phyloP scores from a whole-genome alignment of 2,329 filamentous ascomycete genomes.

The Xylariaceae sp. region DNA sequence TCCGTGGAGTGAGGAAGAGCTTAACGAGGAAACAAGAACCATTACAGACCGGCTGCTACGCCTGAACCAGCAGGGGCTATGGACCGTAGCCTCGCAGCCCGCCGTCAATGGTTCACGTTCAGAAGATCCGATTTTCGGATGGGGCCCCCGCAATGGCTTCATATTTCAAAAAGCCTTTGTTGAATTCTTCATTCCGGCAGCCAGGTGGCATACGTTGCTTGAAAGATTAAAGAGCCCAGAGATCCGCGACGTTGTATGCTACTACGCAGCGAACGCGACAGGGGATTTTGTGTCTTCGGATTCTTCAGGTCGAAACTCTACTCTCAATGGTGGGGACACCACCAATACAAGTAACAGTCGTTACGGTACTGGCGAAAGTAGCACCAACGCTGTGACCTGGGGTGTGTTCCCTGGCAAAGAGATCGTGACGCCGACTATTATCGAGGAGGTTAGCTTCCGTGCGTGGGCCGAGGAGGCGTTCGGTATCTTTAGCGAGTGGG shows the following conservation, averaged over 20 bases:
- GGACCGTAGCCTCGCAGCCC: conserved; percentile 95
- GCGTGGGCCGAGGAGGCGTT: conserved; percentile 97
- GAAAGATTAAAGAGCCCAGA: conserved; percentile 64
- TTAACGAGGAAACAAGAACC: conserved; percentile 80
- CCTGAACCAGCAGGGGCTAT: conserved; percentile 86
- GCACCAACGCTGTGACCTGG: conserved; percentile 96
- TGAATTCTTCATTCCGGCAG: conserved; percentile 84
- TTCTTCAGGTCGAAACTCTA: conserved; percentile 45
- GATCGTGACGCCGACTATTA: conserved; percentile 94
- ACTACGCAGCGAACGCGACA: conserved; percentile 80
- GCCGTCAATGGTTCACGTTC: conserved; percentile 86
- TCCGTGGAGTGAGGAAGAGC: conserved; percentile 91
- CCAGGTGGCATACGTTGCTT: conserved; percentile 73
- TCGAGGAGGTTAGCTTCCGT: conserved; percentile 91
- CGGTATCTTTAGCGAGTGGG: conserved; percentile 94
- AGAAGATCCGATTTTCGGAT: conserved; percentile 81
- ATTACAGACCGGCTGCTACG: conserved; percentile 78
- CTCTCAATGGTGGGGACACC: background rate
- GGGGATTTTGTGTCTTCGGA: conserved; percentile 82
- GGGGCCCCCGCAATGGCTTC: conserved; percentile 91
- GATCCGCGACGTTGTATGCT: conserved; percentile 73
- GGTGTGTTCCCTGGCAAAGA: conserved; percentile 95
- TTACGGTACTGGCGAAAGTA: conserved; percentile 46
- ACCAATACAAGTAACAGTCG: background rate
- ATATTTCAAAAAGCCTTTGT: conserved; percentile 99